These are phyloP conservation scores for Gastrolobium bilobum DNA, from an alignment of 306 rosid genomes.

Conservation along the genomic window DNA sequence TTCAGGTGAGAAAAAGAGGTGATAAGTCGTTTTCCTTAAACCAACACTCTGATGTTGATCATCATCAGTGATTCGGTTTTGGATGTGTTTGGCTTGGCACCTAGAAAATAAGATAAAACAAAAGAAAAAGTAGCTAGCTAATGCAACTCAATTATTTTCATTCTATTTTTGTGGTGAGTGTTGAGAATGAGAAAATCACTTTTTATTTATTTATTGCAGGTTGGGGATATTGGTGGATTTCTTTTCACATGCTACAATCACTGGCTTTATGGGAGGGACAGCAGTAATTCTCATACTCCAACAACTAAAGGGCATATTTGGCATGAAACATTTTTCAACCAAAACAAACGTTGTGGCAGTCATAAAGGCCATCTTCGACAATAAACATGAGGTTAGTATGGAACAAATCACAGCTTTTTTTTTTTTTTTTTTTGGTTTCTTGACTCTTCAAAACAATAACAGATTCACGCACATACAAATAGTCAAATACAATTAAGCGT, in stretches of 20 bases:
- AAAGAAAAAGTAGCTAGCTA: background rate
- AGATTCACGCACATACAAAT: background rate
- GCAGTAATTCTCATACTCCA: constrained; percentile 72
- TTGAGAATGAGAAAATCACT: background rate
- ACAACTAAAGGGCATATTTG: constrained; percentile 81
- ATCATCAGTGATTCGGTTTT: background rate
- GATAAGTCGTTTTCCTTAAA: constrained; percentile 25
- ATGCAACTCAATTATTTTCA: constrained; percentile 11
- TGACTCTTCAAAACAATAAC: constrained; percentile 12
- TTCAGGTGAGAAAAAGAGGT: constrained; percentile 60
- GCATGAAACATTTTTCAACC: constrained; percentile 67
- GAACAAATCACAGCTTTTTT: background rate
- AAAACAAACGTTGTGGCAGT: constrained; percentile 67
- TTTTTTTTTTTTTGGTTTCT: background rate
- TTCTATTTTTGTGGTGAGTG: background rate
- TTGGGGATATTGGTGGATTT: constrained; percentile 91
- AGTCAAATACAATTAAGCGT: too few species aligned
- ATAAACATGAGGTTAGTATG: constrained; percentile 64
- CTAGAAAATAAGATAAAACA: background rate
- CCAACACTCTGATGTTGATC: background rate
- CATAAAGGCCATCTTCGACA: constrained; percentile 42
- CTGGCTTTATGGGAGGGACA: constrained; percentile 93
- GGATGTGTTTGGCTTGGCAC: constrained; percentile 1
- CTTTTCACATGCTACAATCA: constrained; percentile 88
- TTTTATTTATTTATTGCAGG: constrained; percentile 46